Percentiles rank a stretch among this genome's conserved stretches.
phyloP scores from a whole-genome alignment of 148 eudicot species.

The Spergularia bocconei region DNA sequence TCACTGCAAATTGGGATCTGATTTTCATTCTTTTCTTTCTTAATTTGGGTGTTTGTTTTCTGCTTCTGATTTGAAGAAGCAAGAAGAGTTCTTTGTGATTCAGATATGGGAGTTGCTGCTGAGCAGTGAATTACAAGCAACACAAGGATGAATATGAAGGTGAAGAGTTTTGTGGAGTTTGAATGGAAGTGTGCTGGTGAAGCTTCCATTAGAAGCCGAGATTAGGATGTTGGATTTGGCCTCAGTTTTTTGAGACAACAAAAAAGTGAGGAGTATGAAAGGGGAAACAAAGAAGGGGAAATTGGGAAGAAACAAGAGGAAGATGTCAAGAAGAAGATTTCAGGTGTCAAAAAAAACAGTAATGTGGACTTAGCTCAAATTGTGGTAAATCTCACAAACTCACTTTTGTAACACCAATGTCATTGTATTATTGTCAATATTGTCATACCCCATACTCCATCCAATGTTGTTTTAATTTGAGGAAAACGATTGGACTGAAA shows the following conservation, averaged over 20 bases:
- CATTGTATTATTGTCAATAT: too few relatives aligned
- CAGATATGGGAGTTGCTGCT: background rate
- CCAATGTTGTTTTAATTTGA: too few relatives aligned
- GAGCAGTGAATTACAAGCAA: background rate
- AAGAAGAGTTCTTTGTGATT: constrained; percentile 14
- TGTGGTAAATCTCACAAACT: too few relatives aligned
- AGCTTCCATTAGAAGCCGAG: constrained; percentile 18
- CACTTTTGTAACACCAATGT: too few relatives aligned
- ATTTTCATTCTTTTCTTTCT: constrained; percentile 13
- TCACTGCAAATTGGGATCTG: constrained; percentile 45
- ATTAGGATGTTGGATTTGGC: background rate
- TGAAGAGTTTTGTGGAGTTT: background rate
- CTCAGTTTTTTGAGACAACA: background rate
- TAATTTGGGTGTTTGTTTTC: constrained; percentile 8
- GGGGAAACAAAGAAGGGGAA: too few relatives aligned
- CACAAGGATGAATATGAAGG: constrained; percentile 12
- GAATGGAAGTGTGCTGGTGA: background rate
- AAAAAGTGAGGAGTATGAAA: too few relatives aligned
- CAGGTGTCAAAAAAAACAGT: too few relatives aligned
- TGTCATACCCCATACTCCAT: too few relatives aligned
- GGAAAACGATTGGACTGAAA: too few relatives aligned
- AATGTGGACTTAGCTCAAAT: too few relatives aligned
- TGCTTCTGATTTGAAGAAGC: constrained; percentile 15
- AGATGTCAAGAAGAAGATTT: too few relatives aligned
- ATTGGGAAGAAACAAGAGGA: too few relatives aligned